phyloP scores from a whole-genome alignment of 23 red algal genomes.

The Gracilaria domingensis region DNA sequence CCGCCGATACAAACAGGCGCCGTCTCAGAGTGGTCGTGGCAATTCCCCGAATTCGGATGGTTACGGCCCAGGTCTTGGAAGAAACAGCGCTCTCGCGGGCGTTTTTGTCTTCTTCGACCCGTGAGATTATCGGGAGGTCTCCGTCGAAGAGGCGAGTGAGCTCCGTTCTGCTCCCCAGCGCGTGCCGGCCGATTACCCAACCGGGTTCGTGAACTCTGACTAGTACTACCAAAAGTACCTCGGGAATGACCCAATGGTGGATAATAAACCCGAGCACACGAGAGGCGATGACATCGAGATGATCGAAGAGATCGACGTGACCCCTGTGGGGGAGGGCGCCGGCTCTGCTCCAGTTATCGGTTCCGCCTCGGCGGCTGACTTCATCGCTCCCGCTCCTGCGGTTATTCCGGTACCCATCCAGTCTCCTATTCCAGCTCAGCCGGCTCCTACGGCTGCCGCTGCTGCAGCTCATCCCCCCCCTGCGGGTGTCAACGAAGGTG shows the following conservation, averaged over 20 bases:
- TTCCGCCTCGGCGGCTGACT: too few relatives aligned
- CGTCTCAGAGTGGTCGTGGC: background rate
- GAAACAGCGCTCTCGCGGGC: background rate
- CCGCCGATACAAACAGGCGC: background rate
- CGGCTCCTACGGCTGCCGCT: background rate
- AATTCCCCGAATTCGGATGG: too few relatives aligned
- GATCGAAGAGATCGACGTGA: too few relatives aligned
- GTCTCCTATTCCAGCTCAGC: background rate
- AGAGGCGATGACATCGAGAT: background rate
- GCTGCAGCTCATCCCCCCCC: too few relatives aligned
- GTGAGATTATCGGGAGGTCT: background rate
- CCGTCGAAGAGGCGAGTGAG: background rate
- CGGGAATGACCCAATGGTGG: background rate
- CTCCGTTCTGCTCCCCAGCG: background rate
- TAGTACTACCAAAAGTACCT: background rate
- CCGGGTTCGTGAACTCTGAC: background rate
- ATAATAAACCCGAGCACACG: background rate
- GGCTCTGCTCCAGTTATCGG: background rate
- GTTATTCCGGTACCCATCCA: background rate
- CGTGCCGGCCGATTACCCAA: background rate
- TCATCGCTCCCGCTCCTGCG: background rate
- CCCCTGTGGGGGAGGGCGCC: background rate
- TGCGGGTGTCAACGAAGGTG: too few relatives aligned
- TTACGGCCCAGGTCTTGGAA: too few relatives aligned
- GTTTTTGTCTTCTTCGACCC: slow-evolving; percentile 25